Evolutionary conservation across 345 rosid species (phyloP).

Genomic region (Aurinia saxatilis): DNA sequence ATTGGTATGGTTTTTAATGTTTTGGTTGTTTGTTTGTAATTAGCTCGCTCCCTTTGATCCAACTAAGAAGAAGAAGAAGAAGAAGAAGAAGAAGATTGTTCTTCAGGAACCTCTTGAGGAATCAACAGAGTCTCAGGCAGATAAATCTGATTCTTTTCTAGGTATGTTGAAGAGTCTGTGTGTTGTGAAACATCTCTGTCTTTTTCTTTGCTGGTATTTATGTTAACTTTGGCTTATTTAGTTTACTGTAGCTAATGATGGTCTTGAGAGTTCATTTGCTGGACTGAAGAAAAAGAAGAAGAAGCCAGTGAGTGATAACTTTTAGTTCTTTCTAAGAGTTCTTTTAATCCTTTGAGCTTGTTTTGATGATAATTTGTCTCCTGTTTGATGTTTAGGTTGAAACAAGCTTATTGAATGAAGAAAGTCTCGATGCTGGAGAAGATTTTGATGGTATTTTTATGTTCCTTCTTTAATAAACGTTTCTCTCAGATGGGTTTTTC

Average conservation of each 20-base stretch:
- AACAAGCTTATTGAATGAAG: conserved; percentile 56
- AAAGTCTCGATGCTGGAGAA: conserved; percentile 49
- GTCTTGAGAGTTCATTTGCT: conserved; percentile 61
- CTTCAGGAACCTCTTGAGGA: conserved; percentile 58
- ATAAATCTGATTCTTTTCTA: conserved; percentile 60
- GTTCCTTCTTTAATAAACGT: too few relatives aligned
- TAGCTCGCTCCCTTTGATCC: conserved; percentile 90
- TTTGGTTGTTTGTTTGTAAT: not conserved
- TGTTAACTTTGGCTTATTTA: not conserved
- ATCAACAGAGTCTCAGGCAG: conserved; percentile 52
- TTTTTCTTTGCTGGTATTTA: not conserved
- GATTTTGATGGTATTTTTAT: conserved; percentile 56
- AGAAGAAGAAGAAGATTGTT: conserved; percentile 81
- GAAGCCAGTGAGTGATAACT: conserved; percentile 65
- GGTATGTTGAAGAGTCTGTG: conserved; percentile 30
- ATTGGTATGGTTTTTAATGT: not conserved
- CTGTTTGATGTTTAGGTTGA: conserved; percentile 49
- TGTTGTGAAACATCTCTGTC: not conserved
- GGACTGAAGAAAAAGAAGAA: conserved; percentile 96
- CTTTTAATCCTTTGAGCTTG: not conserved
- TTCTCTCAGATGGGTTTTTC: not conserved
- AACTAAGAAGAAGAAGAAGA: conserved; percentile 89
- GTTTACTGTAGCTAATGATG: conserved; percentile 57
- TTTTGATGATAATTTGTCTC: not conserved
- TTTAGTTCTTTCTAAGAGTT: too few relatives aligned